phyloP scores from a whole-genome alignment of 1,284 basidiomycete genomes.

The Meira miltonrushii region DNA sequence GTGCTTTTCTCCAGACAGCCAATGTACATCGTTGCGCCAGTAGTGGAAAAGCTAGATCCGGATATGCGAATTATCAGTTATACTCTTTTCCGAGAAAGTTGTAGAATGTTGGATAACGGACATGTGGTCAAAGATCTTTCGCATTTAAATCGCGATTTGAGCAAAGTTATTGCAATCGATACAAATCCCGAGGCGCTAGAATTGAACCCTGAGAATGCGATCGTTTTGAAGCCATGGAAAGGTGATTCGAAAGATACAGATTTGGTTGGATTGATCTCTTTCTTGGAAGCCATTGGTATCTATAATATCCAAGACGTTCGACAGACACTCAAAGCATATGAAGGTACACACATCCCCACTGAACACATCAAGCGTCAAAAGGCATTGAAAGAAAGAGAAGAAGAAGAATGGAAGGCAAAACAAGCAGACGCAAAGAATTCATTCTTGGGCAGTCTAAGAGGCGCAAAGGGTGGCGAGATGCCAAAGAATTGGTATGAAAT shows the following conservation, averaged over 20 bases:
- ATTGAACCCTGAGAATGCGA: constrained; percentile 82
- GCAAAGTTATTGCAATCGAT: constrained; percentile 84
- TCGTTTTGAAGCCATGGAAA: constrained; percentile 80
- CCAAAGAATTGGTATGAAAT: constrained; percentile 74
- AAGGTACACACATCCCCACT: constrained; percentile 77
- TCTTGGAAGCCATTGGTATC: constrained; percentile 68
- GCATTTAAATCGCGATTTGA: constrained; percentile 86
- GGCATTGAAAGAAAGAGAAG: constrained; percentile 56
- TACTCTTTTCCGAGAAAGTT: constrained; percentile 76
- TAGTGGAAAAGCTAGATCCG: constrained; percentile 89
- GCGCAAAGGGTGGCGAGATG: constrained; percentile 1
- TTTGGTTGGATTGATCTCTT: constrained; percentile 84
- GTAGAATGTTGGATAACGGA: constrained; percentile 35
- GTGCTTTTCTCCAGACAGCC: constrained; percentile 92
- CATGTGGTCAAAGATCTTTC: constrained; percentile 68
- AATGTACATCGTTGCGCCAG: constrained; percentile 78
- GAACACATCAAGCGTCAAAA: constrained; percentile 58
- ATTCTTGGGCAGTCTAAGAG: constrained; percentile 6
- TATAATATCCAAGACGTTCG: constrained; percentile 66
- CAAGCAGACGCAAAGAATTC: constrained; percentile 24
- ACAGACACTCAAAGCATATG: constrained; percentile 76
- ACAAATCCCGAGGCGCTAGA: constrained; percentile 71
- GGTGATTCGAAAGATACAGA: constrained; percentile 71
- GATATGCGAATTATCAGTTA: constrained; percentile 85
- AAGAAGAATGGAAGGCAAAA: constrained; percentile 63